Evolutionary conservation across 1,284 basidiomycete genomes (phyloP), one percentile per base, ranked within the genome.

Genomic region (Phellinidium pouzarii): DNA sequence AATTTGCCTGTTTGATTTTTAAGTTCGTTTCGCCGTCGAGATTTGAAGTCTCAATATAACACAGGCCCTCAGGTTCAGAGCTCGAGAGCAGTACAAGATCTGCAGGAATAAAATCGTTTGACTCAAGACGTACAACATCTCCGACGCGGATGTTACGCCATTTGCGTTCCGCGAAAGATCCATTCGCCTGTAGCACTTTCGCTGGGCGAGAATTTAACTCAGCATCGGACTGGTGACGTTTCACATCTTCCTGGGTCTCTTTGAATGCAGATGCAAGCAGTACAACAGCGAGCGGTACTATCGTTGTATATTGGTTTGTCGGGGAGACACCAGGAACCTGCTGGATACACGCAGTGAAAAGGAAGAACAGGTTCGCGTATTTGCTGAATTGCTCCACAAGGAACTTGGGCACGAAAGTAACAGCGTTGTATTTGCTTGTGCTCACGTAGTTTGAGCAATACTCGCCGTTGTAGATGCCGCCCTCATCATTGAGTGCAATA

Each of bases 301-400:
- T 96, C 17, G 96, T 99, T 1, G 96, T 99, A 68, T 89, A 99
- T 50, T 74, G 75, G 62, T 98, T 95, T 3, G 95, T 99, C 7
- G 96, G 96, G 2, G 95, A 99, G 4, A 99, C 96, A 61, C 84
- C 90, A 8, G 96, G 96, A 59, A 99, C 94, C 73, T 99, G 96
- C 68, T 99, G 95, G 52, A 99, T 98, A 68, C 84, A 90, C 23
- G 94, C 94, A 34, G 95, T 99, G 75, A 99, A 99, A 56, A 99
- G 76, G 80, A 99, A 99, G 77, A 99, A 99, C 57, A 99, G 58
- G 68, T 99, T 99, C 61, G 96, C 96, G 65, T 97, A 98, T 79
- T 96, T 95, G 58, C 90, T 93, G 76, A 97, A 96, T 84, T 97
- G 94, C 68, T 97, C 94, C 56, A 79, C 78, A 54, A 99, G 69